These are phyloP conservation scores for Ophiostoma sp. DNA, from an alignment of 2,329 filamentous ascomycete species.

Conservation along the genomic window DNA sequence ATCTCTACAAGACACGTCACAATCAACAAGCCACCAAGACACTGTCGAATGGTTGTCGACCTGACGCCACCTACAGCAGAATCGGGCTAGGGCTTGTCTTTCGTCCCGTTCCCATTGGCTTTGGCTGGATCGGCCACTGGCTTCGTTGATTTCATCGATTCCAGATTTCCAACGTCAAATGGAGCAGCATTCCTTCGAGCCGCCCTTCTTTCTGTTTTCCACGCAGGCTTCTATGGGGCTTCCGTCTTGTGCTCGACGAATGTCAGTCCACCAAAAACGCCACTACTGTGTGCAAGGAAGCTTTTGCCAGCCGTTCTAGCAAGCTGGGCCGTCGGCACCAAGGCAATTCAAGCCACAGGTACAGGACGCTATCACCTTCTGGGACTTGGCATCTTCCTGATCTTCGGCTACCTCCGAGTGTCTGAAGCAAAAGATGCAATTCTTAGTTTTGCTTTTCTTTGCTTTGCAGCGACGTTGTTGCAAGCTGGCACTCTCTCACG, in stretches of 20 bases:
- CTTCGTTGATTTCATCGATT: conserved; percentile 5
- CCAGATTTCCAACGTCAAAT: not conserved
- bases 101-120: conserved; percentile 12
- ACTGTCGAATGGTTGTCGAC: not conserved
- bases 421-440: not conserved
- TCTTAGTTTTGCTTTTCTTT: not conserved
- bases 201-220: conserved; percentile 27
- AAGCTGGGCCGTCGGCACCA: not conserved
- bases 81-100: not conserved
- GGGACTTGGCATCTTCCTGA: not conserved
- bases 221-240: conserved; percentile 33
- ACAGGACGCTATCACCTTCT: conserved; percentile 10
- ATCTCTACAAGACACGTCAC: not conserved
- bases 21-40: not conserved
- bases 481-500: not conserved
- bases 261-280: conserved; percentile 3
- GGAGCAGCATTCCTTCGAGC: conserved; percentile 9
- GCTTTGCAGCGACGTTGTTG: not conserved
- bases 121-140: conserved; percentile 1
- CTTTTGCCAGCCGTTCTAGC: conserved; percentile 11
- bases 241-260: conserved; percentile 24
- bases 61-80: not conserved
- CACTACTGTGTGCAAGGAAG: conserved; percentile 13
- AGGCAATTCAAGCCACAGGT: conserved; percentile 9
- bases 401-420: conserved; percentile 26